Percentiles rank a stretch among this genome's conserved stretches.
Conservation (phyloP, 75 land plant genomes). For the Pinus taeda region DNA sequence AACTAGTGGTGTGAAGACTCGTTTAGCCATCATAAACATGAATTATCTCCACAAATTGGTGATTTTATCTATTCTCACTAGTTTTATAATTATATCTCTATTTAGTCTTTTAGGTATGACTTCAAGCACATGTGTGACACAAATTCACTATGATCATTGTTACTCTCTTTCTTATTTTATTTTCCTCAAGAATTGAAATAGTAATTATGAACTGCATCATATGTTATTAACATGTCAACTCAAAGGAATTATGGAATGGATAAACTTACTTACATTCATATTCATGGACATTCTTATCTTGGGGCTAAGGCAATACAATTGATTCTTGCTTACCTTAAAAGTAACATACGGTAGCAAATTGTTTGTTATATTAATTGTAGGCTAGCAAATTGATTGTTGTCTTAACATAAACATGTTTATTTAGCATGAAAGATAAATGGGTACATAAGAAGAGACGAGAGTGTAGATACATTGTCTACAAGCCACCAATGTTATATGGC, state of each 20-base stretch:
- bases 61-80: conserved; percentile 55
- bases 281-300: conserved; percentile 61
- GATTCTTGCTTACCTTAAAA: conserved; percentile 33
- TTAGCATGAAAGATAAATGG: too few species aligned
- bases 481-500: too few species aligned
- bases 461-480: too few species aligned
- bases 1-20: conserved; percentile 64
- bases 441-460: too few species aligned
- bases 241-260: too few species aligned
- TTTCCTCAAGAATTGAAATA: too few species aligned
- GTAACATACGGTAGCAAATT: too few species aligned
- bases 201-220: not conserved
- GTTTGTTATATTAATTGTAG: too few species aligned
- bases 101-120: conserved; percentile 45
- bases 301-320: conserved; percentile 55
- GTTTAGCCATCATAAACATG: conserved; percentile 82
- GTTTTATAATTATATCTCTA: conserved; percentile 54
- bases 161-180: too few species aligned
- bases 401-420: too few species aligned
- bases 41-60: conserved; percentile 55
- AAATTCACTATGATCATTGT: not conserved
- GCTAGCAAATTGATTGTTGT: too few species aligned
- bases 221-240: not conserved
- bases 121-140: conserved; percentile 56
- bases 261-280: conserved; percentile 58